Evolutionary conservation across 2,329 filamentous ascomycete genomes (phyloP).

Genomic region (Geosmithia putterillii): DNA sequence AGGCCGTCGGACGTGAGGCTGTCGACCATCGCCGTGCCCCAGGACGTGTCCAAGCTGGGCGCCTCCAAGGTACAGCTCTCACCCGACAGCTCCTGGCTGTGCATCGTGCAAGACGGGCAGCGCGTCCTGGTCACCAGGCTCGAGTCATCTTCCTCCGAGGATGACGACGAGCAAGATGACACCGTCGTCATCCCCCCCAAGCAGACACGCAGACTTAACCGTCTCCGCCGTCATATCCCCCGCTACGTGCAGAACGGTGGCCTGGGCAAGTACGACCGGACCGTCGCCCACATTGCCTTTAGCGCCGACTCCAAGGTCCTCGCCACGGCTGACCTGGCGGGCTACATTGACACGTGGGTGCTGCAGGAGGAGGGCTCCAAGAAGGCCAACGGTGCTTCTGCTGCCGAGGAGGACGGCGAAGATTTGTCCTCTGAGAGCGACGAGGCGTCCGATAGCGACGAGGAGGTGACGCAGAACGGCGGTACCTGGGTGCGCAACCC

Average conservation of each 20-base stretch:
- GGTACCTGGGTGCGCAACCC: slow-evolving; percentile 68
- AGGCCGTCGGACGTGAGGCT: slow-evolving; percentile 53
- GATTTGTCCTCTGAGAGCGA: slow-evolving; percentile 24
- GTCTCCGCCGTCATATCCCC: slow-evolving; percentile 40
- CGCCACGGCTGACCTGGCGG: slow-evolving; percentile 68
- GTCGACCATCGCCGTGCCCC: slow-evolving; percentile 51
- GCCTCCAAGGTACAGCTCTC: slow-evolving; percentile 61
- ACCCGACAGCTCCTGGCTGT: slow-evolving; percentile 58
- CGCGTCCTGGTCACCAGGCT: slow-evolving; percentile 34
- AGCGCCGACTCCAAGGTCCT: slow-evolving; percentile 70
- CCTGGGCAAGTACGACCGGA: slow-evolving; percentile 64
- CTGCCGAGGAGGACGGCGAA: slow-evolving; percentile 17
- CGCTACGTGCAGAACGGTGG: slow-evolving; percentile 49
- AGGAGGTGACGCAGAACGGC: slow-evolving; percentile 18
- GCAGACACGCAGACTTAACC: slow-evolving; percentile 32
- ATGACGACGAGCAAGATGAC: slow-evolving; percentile 5
- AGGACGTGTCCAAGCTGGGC: slow-evolving; percentile 43
- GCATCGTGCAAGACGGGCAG: slow-evolving; percentile 48
- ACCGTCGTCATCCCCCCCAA: slow-evolving; percentile 12
- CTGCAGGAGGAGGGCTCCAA: slow-evolving; percentile 30
- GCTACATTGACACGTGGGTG: slow-evolving; percentile 80
- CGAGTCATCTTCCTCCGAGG: slow-evolving; percentile 1
- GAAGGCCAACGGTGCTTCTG: slow-evolving; percentile 11
- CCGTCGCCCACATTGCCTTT: slow-evolving; percentile 63
- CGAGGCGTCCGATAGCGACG: slow-evolving; percentile 31